Percentiles rank a stretch among this genome's conserved stretches.
phyloP scores from a whole-genome alignment of 1,139 yeast species.

The Zygoascus hellenicus region DNA sequence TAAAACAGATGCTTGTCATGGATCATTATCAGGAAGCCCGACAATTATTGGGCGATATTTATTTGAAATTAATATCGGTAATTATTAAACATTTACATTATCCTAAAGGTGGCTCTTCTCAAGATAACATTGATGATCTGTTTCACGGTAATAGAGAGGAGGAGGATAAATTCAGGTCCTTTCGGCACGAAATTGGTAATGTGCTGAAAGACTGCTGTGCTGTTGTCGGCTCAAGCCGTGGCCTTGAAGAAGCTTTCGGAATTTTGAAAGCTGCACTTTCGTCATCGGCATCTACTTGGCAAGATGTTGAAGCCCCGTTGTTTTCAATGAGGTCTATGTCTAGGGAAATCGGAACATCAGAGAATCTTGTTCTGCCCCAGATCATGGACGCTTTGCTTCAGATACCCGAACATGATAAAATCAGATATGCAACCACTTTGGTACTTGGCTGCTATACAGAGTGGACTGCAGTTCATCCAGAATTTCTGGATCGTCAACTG shows the following conservation, averaged over 20 bases:
- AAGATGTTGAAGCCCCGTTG: constrained; percentile 80
- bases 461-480: constrained; percentile 88
- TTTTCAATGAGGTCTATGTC: constrained; percentile 95
- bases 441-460: constrained; percentile 92
- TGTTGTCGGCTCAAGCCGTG: constrained; percentile 70
- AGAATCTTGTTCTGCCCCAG: constrained; percentile 65
- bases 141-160: constrained; percentile 67
- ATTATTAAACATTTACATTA: constrained; percentile 71
- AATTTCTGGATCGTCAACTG: constrained; percentile 73
- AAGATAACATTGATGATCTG: constrained; percentile 35
- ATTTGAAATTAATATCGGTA: constrained; percentile 56
- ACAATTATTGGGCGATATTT: constrained; percentile 52
- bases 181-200: constrained; percentile 95
- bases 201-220: constrained; percentile 92
- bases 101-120: constrained; percentile 43
- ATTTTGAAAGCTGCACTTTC: constrained; percentile 43
- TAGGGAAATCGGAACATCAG: constrained; percentile 69
- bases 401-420: constrained; percentile 79
- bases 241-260: constrained; percentile 58
- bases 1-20: constrained; percentile 64
- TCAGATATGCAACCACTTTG: constrained; percentile 86
- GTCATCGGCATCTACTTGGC: constrained; percentile 51
- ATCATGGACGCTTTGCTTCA: constrained; percentile 65
- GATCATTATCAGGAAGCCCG: constrained; percentile 59
- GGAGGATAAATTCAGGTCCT: constrained; percentile 89